Percentiles rank a stretch among this genome's conserved stretches.
phyloP scores from a whole-genome alignment of 75 land plant genomes.

The Sequoiadendron giganteum region DNA sequence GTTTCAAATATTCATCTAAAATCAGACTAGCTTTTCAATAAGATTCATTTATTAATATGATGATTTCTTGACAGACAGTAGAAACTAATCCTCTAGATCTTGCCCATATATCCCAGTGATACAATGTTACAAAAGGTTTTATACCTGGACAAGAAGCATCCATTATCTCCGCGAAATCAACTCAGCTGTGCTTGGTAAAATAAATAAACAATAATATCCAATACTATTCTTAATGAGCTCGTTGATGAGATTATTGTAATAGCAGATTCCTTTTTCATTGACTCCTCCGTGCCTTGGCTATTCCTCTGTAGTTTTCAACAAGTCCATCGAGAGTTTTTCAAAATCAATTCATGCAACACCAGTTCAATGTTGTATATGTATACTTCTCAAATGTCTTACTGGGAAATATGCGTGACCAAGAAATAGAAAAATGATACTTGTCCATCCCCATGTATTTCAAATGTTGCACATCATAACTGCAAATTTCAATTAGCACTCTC shows the following conservation, averaged over 20 bases:
- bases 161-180: too few relatives aligned
- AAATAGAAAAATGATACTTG: conserved; percentile 34
- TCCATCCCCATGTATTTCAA: conserved; percentile 30
- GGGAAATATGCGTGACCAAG: too few relatives aligned
- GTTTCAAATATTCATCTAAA: too few relatives aligned
- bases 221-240: conserved; percentile 5
- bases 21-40: too few relatives aligned
- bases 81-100: conserved; percentile 24
- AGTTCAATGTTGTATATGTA: too few relatives aligned
- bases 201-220: neutral
- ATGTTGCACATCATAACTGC: conserved; percentile 12
- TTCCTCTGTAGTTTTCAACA: neutral
- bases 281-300: conserved; percentile 14
- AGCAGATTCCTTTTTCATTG: neutral
- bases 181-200: neutral
- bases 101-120: conserved; percentile 32
- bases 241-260: conserved; percentile 20
- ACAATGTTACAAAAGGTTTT: conserved; percentile 30
- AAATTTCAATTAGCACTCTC: too few relatives aligned
- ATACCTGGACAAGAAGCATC: conserved; percentile 13
- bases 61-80: too few relatives aligned
- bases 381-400: conserved; percentile 4
- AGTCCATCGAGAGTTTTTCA: too few relatives aligned
- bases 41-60: too few relatives aligned
- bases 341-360: too few relatives aligned